phyloP scores from a whole-genome alignment of 441 rosid species.

The Brassica balearica region DNA sequence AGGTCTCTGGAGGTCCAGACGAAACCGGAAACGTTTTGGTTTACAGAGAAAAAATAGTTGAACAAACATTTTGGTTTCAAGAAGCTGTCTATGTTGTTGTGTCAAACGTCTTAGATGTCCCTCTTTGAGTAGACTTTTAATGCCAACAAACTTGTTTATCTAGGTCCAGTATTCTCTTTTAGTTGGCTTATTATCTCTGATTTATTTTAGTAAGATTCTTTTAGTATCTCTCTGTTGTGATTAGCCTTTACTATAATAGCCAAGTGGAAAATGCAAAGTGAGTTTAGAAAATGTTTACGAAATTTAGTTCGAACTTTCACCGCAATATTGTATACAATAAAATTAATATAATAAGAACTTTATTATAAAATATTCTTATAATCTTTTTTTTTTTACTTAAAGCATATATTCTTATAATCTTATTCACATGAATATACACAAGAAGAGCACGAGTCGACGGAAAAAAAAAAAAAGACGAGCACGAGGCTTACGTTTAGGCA shows the following conservation, averaged over 20 bases:
- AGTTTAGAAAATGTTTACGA: background rate
- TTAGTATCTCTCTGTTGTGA: background rate
- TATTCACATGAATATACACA: slow-evolving; percentile 12
- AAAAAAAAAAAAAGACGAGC: background rate
- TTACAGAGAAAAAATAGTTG: background rate
- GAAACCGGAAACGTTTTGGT: background rate
- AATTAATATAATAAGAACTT: background rate
- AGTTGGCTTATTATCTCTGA: background rate
- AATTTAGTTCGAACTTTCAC: background rate
- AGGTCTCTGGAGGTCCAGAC: background rate
- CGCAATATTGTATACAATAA: background rate
- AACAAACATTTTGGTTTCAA: slow-evolving; percentile 3
- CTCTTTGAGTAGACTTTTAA: background rate
- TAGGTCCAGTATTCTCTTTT: slow-evolving; percentile 6
- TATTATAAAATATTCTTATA: background rate
- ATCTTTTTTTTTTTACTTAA: too few species aligned
- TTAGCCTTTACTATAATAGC: background rate
- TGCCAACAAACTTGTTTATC: background rate
- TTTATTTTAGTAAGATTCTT: background rate
- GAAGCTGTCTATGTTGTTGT: background rate
- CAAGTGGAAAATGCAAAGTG: background rate
- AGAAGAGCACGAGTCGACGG: slow-evolving; percentile 16
- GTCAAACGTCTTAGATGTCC: background rate
- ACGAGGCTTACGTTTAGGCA: slow-evolving; percentile 22
- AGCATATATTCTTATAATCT: too few species aligned